Conservation (phyloP, 1,139 yeast species). For the Saccharomyces hybrid region DNA sequence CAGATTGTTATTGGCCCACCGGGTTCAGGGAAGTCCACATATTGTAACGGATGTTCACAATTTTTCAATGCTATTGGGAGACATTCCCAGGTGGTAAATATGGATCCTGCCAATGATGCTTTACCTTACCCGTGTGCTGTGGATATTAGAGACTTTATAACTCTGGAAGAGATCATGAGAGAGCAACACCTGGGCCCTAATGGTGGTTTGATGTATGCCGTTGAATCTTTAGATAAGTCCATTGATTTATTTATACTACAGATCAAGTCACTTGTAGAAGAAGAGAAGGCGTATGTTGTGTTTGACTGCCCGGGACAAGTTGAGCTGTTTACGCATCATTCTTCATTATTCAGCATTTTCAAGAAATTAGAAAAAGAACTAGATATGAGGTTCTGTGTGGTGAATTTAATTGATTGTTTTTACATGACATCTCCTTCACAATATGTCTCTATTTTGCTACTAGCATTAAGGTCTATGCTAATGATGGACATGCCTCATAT, state of each 20-base stretch:
- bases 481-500: conserved; percentile 89
- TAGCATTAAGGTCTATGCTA: conserved; percentile 86
- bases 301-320: conserved; percentile 99
- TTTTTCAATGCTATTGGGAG: conserved; percentile 91
- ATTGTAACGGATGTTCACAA: conserved; percentile 86
- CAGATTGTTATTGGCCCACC: conserved; percentile 97
- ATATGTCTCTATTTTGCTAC: conserved; percentile 72
- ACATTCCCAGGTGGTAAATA: conserved; percentile 68
- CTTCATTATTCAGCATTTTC: conserved; percentile 70
- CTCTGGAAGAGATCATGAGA: conserved; percentile 84
- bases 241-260: conserved; percentile 55
- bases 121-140: conserved; percentile 75
- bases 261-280: conserved; percentile 49
- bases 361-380: conserved; percentile 57
- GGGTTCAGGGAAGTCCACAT: conserved; percentile 94
- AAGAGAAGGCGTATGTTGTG: conserved; percentile 61
- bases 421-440: conserved; percentile 84
- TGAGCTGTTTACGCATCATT: conserved; percentile 86
- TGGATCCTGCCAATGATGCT: conserved; percentile 92
- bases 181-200: conserved; percentile 83
- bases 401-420: conserved; percentile 78
- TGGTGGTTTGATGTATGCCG: conserved; percentile 86
- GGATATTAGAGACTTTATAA: conserved; percentile 81
- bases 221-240: conserved; percentile 56
- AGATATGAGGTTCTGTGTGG: conserved; percentile 74